Base-by-base conservation (phyloP, 2,329 filamentous ascomycete species). In the Alternaria solani region DNA sequence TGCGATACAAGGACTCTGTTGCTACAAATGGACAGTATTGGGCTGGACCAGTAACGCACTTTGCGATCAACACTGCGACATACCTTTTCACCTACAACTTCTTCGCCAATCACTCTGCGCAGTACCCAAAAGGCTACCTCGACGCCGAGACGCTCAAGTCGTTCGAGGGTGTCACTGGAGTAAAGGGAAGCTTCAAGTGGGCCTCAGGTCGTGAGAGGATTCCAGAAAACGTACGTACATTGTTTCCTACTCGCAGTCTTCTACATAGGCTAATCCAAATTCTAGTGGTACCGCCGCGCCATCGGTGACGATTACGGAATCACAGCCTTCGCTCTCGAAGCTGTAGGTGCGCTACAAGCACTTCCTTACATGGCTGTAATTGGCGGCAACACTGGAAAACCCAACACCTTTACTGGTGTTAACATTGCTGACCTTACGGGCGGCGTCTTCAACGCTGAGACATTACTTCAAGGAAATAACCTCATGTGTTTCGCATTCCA, bases 91-190 rank as follows among this genome's bases (percentile, higher is more conserved):
- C 56, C 16, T 59, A 55, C 43, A 51, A 53, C 51, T 67, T 67
- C 47, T 67, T 70, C 56, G 61, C 67, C 20, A 73, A 70, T 32
- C 65, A 69, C 47, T 66, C 61, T 25, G 63, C 62, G 4, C 66
- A 70, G 54, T 61, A 66, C 7, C 68, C 68, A 9, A 63, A 61
- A 11, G 68, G 68, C n/a, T 62, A 61, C 23, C 62, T 70, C 2
- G 62, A 62, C 2, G 66, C 62, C 6, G 63, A 68, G 18, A 64
- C 63, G 1, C 57, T 70, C 1, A 70, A 68, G 56, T 57, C 55
- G 18, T 70, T 70, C 38, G 64, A 66, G 20, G 66, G 59, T 4
- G 67, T 70, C 5, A 64, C 62, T 30, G 67, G 67, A 6, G 56
- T 67, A 4, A 63, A 62, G 7, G 67, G 67, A 28, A 64, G 51